Evolutionary conservation across 768 basidiomycete genomes (phyloP).

Genomic region (Leccinum variicolor): DNA sequence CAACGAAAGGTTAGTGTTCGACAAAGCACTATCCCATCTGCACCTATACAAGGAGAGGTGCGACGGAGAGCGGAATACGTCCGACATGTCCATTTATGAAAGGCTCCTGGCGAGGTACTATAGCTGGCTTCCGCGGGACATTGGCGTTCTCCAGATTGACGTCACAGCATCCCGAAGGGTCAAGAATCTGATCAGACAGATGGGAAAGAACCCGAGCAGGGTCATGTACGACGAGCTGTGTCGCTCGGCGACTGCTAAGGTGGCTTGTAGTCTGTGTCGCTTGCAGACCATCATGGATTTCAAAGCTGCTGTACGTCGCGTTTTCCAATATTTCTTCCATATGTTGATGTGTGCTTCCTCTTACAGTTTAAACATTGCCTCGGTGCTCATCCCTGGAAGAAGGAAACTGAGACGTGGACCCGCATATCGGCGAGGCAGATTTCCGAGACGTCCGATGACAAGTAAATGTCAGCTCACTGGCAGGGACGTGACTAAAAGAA

Average conservation of each 20-base stretch:
- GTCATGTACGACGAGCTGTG: neutral
- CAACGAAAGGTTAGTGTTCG: neutral
- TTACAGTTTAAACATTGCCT: neutral
- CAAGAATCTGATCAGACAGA: conserved; percentile 8
- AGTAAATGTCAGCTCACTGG: neutral
- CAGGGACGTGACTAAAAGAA: neutral
- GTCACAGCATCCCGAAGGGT: neutral
- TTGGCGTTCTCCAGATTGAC: conserved; percentile 6
- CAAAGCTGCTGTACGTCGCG: neutral
- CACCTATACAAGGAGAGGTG: conserved; percentile 3
- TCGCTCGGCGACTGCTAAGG: conserved; percentile 1
- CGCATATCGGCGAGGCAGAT: neutral
- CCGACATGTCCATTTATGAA: neutral
- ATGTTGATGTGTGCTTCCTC: neutral
- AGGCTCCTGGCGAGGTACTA: neutral
- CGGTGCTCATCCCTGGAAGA: neutral
- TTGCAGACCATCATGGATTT: conserved; percentile 4
- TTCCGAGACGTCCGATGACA: neutral
- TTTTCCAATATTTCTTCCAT: neutral
- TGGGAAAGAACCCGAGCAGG: conserved; percentile 6
- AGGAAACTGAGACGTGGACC: conserved; percentile 4
- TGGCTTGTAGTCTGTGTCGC: conserved; percentile 7
- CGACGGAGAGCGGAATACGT: neutral
- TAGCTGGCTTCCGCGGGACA: neutral
- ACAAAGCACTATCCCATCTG: conserved; percentile 2